These are phyloP conservation scores for Capsella rubella DNA, from an alignment of 441 rosid species.

Conservation along the genomic window DNA sequence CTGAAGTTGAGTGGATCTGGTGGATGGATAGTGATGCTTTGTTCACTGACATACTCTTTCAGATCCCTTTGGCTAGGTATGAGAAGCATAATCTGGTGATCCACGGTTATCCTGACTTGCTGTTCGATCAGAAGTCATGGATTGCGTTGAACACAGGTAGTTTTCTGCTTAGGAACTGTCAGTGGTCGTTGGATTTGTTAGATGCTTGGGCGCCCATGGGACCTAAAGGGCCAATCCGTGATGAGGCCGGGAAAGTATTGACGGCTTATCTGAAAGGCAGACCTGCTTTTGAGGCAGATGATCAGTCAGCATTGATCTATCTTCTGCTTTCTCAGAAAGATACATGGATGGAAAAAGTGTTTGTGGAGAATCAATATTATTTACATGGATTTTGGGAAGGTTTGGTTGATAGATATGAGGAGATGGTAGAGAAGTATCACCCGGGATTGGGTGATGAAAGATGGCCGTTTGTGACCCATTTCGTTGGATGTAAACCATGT, in stretches of 20 bases:
- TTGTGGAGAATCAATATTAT: conserved; percentile 90
- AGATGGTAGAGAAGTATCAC: conserved; percentile 95
- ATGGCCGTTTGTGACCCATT: conserved; percentile 99
- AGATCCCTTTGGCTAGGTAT: conserved; percentile 75
- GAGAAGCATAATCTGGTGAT: conserved; percentile 74
- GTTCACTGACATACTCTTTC: conserved; percentile 95
- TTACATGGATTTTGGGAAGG: conserved; percentile 98
- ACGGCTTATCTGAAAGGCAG: conserved; percentile 89
- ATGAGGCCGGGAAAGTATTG: conserved; percentile 90
- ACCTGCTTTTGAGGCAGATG: conserved; percentile 97
- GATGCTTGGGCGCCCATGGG: conserved; percentile 99
- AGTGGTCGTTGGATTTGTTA: conserved; percentile 94
- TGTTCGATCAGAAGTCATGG: conserved; percentile 92
- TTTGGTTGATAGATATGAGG: conserved; percentile 94
- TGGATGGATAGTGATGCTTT: conserved; percentile 99
- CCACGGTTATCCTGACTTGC: conserved; percentile 89
- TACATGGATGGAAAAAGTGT: conserved; percentile 90
- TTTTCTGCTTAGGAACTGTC: conserved; percentile 88
- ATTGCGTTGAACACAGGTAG: conserved; percentile 96
- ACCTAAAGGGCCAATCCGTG: conserved; percentile 85
- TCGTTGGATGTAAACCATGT: conserved; percentile 98
- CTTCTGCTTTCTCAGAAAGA: conserved; percentile 82
- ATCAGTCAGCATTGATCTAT: conserved; percentile 95
- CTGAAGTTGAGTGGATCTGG: conserved; percentile 97
- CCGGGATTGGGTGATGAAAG: conserved; percentile 96